phyloP scores from a whole-genome alignment of 352 stramenopile species.

The Aphanomyces stellatus region DNA sequence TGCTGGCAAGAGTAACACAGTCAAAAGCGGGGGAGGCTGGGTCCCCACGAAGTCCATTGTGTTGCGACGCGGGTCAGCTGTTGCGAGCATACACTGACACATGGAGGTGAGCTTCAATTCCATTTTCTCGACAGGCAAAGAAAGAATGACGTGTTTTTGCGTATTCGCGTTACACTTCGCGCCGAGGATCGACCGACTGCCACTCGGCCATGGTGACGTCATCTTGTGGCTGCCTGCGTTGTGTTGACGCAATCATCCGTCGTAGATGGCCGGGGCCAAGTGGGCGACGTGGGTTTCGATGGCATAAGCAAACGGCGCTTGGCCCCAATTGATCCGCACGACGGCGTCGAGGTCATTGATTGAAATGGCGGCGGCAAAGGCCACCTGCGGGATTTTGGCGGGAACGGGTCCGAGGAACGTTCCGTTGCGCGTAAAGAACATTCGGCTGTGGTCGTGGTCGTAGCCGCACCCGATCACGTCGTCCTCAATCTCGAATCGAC shows the following conservation, averaged over 20 bases:
- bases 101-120: no score
- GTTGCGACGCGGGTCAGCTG: no score
- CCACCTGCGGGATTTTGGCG: slow-evolving; percentile 10
- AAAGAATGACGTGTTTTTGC: no score
- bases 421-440: slow-evolving; percentile 37
- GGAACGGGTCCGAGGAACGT: slow-evolving; percentile 23
- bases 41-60: no score
- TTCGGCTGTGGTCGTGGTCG: slow-evolving; percentile 4
- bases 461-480: slow-evolving; percentile 29
- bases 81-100: no score
- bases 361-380: slow-evolving; percentile 28
- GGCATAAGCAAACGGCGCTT: slow-evolving; percentile 28
- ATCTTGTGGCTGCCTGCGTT: background rate
- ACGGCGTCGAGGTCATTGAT: slow-evolving; percentile 29
- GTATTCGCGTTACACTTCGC: no score
- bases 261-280: background rate
- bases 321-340: slow-evolving; percentile 30
- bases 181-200: no score
- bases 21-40: no score
- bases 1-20: no score
- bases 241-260: background rate
- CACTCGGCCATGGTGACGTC: no score
- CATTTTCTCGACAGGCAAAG: no score
- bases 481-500: slow-evolving; percentile 18
- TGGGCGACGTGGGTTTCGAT: slow-evolving; percentile 23